Evolutionary conservation across 2,329 filamentous ascomycete species (phyloP).

Genomic region (Calonectria hawksworthii): DNA sequence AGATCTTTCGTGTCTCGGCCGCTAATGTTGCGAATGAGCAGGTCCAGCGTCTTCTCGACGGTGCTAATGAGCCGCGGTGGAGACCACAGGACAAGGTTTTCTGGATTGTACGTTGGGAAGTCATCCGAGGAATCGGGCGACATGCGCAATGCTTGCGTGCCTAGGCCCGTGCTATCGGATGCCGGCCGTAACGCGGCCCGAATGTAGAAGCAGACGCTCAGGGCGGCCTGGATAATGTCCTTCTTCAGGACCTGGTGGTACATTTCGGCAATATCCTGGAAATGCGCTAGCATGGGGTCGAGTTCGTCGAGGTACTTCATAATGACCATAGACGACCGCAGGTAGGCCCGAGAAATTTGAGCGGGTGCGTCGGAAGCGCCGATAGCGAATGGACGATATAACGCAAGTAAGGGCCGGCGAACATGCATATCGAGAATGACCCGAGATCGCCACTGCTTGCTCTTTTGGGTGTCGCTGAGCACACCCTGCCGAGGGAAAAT

Average conservation of each 20-base stretch:
- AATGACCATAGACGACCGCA: slow-evolving; percentile 69
- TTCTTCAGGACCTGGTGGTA: slow-evolving; percentile 67
- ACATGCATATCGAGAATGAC: slow-evolving; percentile 69
- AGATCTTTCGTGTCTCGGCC: slow-evolving; percentile 67
- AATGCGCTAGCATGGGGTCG: slow-evolving; percentile 62
- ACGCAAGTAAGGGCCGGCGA: slow-evolving; percentile 63
- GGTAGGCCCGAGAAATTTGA: slow-evolving; percentile 66
- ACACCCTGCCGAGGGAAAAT: slow-evolving; percentile 63
- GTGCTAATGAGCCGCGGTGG: slow-evolving; percentile 56
- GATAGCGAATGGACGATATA: slow-evolving; percentile 69
- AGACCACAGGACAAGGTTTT: slow-evolving; percentile 59
- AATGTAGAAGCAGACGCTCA: slow-evolving; percentile 70
- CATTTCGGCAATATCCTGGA: slow-evolving; percentile 64
- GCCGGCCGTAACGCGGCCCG: slow-evolving; percentile 49
- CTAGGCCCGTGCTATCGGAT: slow-evolving; percentile 47
- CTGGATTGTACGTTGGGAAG: slow-evolving; percentile 50
- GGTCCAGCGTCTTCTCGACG: slow-evolving; percentile 63
- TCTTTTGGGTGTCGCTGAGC: slow-evolving; percentile 59
- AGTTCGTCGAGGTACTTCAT: slow-evolving; percentile 68
- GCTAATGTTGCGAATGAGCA: slow-evolving; percentile 60
- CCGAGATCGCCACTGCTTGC: slow-evolving; percentile 65
- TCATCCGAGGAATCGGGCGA: slow-evolving; percentile 53
- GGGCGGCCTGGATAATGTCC: slow-evolving; percentile 68
- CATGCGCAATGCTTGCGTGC: slow-evolving; percentile 50
- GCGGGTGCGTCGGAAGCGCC: slow-evolving; percentile 64